phyloP scores from a whole-genome alignment of 257 asterid species.

The Solanum virginianum region DNA sequence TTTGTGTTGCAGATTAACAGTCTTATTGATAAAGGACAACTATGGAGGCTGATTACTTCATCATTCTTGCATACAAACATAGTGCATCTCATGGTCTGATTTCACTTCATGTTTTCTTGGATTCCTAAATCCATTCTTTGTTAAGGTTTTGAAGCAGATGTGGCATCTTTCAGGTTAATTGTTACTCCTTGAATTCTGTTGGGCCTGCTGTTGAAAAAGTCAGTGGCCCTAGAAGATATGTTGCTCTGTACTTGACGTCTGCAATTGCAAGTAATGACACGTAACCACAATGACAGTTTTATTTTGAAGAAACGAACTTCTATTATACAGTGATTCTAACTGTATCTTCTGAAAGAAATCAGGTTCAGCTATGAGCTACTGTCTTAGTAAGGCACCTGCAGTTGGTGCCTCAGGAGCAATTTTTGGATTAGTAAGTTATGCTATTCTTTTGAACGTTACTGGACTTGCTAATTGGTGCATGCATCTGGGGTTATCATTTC shows the following conservation, averaged over 20 bases:
- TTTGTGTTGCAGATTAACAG: slow-evolving; percentile 58
- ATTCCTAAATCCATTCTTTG: neutral
- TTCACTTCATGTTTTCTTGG: slow-evolving; percentile 2
- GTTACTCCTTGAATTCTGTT: slow-evolving; percentile 68
- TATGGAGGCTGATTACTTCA: slow-evolving; percentile 84
- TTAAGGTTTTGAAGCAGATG: slow-evolving; percentile 2
- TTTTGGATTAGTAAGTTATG: slow-evolving; percentile 65
- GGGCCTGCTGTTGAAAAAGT: slow-evolving; percentile 69
- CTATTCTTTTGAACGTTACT: neutral
- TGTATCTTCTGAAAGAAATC: slow-evolving; percentile 14
- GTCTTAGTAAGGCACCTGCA: slow-evolving; percentile 67
- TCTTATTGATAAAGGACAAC: slow-evolving; percentile 68
- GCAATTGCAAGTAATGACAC: slow-evolving; percentile 62
- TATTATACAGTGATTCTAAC: slow-evolving; percentile 3
- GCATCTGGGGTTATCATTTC: neutral
- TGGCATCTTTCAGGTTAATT: slow-evolving; percentile 50
- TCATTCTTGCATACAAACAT: slow-evolving; percentile 77
- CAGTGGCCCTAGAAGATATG: slow-evolving; percentile 65
- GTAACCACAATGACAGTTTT: slow-evolving; percentile 2
- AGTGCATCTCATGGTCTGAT: slow-evolving; percentile 73
- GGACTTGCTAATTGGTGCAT: neutral
- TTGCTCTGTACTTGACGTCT: slow-evolving; percentile 55
- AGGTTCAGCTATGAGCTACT: slow-evolving; percentile 80
- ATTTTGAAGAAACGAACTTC: slow-evolving; percentile 1
- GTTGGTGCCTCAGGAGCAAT: slow-evolving; percentile 96